These are phyloP conservation scores for Podaxis carcinomalis DNA, from an alignment of 768 basidiomycete genomes.

Conservation along the genomic window DNA sequence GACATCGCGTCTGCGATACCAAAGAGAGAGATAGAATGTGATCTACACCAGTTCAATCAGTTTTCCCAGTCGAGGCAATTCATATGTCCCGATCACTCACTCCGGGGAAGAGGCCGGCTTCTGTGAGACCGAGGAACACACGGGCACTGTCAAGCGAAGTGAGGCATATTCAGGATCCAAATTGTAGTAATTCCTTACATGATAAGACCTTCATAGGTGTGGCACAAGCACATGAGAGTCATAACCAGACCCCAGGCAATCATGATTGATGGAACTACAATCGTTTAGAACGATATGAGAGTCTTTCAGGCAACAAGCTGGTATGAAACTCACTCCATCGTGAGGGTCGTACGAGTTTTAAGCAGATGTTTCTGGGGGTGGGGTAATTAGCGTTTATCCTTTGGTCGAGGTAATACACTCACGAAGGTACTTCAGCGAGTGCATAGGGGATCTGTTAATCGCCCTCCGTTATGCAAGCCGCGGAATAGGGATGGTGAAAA, in stretches of 20 bases:
- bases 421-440: constrained; percentile 32
- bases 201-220: constrained; percentile 26
- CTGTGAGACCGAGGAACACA: constrained; percentile 35
- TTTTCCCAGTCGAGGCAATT: not conserved
- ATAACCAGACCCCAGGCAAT: constrained; percentile 29
- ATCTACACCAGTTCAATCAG: constrained; percentile 19
- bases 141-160: constrained; percentile 24
- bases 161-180: not conserved
- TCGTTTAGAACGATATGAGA: not conserved
- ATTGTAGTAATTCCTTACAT: constrained; percentile 8
- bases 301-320: not conserved
- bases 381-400: not conserved
- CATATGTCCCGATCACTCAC: constrained; percentile 16
- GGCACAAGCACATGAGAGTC: constrained; percentile 29
- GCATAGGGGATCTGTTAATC: constrained; percentile 26
- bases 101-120: constrained; percentile 35
- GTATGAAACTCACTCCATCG: constrained; percentile 24
- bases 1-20: constrained; percentile 58
- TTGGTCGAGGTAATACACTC: not conserved
- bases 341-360: constrained; percentile 28
- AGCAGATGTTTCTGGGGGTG: constrained; percentile 23
- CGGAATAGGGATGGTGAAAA: not conserved
- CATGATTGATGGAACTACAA: constrained; percentile 27
- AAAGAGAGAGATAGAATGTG: constrained; percentile 47
- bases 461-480: not conserved